Percentiles rank a stretch among this genome's conserved stretches.
phyloP scores from a whole-genome alignment of 140 eudicot species.

The Anethum foeniculum region DNA sequence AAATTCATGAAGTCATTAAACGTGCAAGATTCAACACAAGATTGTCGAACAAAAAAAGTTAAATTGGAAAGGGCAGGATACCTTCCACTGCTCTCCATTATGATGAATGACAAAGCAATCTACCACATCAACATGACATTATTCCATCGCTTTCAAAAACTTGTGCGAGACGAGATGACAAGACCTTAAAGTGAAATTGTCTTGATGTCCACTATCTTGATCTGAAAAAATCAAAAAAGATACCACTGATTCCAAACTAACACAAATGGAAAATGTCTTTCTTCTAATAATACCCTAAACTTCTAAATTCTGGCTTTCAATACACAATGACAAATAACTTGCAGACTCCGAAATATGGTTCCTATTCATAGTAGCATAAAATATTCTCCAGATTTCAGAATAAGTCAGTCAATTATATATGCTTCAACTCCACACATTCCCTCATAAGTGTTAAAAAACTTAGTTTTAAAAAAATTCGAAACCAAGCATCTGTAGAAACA shows the following conservation, averaged over 20 bases:
- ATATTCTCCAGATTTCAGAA: not conserved
- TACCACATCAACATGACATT: not conserved
- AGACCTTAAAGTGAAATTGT: not conserved
- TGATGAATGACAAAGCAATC: not conserved
- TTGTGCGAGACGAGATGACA: not conserved
- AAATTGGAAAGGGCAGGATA: slow-evolving; percentile 1
- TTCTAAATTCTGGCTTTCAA: not conserved
- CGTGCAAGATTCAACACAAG: not conserved
- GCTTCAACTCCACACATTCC: not conserved
- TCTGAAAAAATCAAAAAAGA: not conserved
- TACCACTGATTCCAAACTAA: not conserved
- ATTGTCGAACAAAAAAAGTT: not conserved
- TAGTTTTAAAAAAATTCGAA: not conserved
- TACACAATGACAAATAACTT: not conserved
- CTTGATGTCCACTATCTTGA: not conserved
- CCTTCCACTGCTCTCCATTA: slow-evolving; percentile 27
- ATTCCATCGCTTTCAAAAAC: not conserved
- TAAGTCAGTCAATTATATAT: not conserved
- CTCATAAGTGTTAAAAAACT: not conserved
- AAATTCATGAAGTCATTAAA: not conserved
- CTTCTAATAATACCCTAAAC: not conserved
- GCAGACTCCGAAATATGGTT: not conserved
- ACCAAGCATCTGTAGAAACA: not conserved
- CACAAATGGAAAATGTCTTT: not conserved
- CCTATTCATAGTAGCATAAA: not conserved